Percentiles rank a stretch among this genome's conserved stretches.
Evolutionary conservation across 2,329 filamentous ascomycete species (phyloP).

Genomic region (Acephala macrosclerotiorum): DNA sequence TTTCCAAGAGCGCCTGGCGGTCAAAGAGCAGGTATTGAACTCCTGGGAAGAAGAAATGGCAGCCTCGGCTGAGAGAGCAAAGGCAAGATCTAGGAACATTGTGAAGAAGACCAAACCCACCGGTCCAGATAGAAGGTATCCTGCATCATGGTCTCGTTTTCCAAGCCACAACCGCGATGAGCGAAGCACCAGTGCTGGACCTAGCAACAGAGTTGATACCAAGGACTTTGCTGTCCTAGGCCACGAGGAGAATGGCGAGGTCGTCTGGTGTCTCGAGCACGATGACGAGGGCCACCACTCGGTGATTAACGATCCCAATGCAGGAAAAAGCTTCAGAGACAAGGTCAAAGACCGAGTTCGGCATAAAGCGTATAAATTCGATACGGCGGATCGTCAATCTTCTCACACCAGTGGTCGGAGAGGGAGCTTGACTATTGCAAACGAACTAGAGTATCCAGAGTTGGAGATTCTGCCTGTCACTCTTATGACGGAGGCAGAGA

Average conservation of each 20-base stretch:
- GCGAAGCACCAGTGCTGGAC: conserved; percentile 32
- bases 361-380: conserved; percentile 28
- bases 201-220: conserved; percentile 28
- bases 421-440: conserved; percentile 36
- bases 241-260: conserved; percentile 26
- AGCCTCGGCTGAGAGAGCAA: conserved; percentile 32
- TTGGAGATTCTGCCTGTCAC: conserved; percentile 39
- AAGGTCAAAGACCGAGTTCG: conserved; percentile 24
- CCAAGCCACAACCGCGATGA: conserved; percentile 39
- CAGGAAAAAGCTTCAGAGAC: conserved; percentile 25
- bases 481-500: conserved; percentile 21
- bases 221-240: conserved; percentile 38
- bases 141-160: conserved; percentile 40
- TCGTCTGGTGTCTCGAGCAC: conserved; percentile 36
- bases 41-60: conserved; percentile 39
- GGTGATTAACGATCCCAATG: conserved; percentile 23
- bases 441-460: conserved; percentile 40
- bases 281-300: conserved; percentile 33
- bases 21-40: conserved; percentile 36
- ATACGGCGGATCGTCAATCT: conserved; percentile 27
- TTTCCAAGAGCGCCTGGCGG: conserved; percentile 30
- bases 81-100: conserved; percentile 36
- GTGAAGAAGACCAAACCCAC: conserved; percentile 31
- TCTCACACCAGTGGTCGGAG: conserved; percentile 31
- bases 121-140: conserved; percentile 35